Evolutionary conservation across 1,139 yeast species (phyloP), one percentile per base, ranked within the genome.

Genomic region (Debaryomyces coudertii): DNA sequence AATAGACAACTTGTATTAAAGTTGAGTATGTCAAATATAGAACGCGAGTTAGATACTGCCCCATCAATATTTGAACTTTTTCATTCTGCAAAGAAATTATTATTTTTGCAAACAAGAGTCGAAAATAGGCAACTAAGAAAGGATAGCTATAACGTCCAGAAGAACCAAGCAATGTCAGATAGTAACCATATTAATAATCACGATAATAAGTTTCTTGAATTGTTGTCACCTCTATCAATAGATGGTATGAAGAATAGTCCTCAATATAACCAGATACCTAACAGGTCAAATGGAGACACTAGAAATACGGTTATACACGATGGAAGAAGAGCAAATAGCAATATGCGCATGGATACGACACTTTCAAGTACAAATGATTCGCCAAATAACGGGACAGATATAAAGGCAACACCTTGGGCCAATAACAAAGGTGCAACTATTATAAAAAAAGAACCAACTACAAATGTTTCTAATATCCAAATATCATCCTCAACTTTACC

Each of bases 11-110:
- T 25, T 14, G 11, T 14, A 24, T 36, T 24, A 23, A n/a, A n/a
- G 9, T 12, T 8, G 15, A 28, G 16, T 15, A 37, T 37, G 41
- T 18, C 41, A 16, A 28, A 7, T 3, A 14, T 20, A 16, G 25
- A 33, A 8, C 36, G 30, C 11, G 40, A 43, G 16, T 40, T 47
- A 39, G 46, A 47, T 24, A 43, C 40, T 18, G 46, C 46, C 9
- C 79, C 79, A 8, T 69, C 77, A 20, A 71, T 75, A 24, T 65
- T 68, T 50, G 79, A 75, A 54, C 67, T 75, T 40, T 71, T 73
- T 51, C 59, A 65, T 58, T 73, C 77, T 20, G 79, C 79, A 5
- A 71, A 69, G 53, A 69, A 69, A 51, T 61, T 75, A 36, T 58
- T 74, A 42, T 57, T 70, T 20, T 63, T 73, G 39, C 75, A 73